Evolutionary conservation across 805 yeast genomes (phyloP).

Genomic region (Wickerhamomyces xylosicus): DNA sequence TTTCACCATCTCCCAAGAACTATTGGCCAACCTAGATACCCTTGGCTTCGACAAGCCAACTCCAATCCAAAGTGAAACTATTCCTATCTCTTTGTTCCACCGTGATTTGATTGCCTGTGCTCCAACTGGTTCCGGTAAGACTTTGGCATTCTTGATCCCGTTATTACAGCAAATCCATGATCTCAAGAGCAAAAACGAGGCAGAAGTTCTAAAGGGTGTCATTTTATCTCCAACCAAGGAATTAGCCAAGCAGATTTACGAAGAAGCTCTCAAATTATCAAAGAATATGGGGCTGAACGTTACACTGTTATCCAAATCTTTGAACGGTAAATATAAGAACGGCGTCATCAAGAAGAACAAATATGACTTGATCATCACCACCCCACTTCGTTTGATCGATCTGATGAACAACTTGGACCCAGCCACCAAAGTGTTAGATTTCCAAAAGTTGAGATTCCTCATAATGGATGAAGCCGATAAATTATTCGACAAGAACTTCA

Average conservation of each 20-base stretch:
- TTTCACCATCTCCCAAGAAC: constrained; percentile 47
- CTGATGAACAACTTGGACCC: constrained; percentile 36
- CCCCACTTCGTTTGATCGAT: constrained; percentile 85
- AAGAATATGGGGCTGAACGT: constrained; percentile 35
- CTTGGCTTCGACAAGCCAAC: constrained; percentile 81
- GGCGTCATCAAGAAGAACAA: constrained; percentile 48
- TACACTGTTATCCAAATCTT: constrained; percentile 60
- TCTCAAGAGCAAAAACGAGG: constrained; percentile 11
- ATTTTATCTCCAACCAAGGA: constrained; percentile 93
- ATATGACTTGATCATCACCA: constrained; percentile 73
- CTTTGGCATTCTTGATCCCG: constrained; percentile 83
- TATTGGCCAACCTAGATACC: constrained; percentile 51
- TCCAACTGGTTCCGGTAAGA: constrained; percentile 98
- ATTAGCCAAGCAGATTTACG: constrained; percentile 75
- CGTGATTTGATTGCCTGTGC: constrained; percentile 90
- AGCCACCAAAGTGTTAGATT: constrained; percentile 36
- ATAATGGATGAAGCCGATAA: constrained; percentile 96
- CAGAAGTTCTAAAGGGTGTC: constrained; percentile 53
- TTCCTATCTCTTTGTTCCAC: constrained; percentile 59
- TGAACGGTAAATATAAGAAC: constrained; percentile 57
- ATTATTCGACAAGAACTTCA: constrained; percentile 75
- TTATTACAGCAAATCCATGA: constrained; percentile 43
- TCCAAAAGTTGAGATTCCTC: constrained; percentile 59
- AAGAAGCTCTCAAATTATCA: constrained; percentile 51
- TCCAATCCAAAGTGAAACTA: constrained; percentile 83